These are phyloP conservation scores for Tremellales sp. DNA, from an alignment of 1,284 basidiomycete species.

Conservation along the genomic window DNA sequence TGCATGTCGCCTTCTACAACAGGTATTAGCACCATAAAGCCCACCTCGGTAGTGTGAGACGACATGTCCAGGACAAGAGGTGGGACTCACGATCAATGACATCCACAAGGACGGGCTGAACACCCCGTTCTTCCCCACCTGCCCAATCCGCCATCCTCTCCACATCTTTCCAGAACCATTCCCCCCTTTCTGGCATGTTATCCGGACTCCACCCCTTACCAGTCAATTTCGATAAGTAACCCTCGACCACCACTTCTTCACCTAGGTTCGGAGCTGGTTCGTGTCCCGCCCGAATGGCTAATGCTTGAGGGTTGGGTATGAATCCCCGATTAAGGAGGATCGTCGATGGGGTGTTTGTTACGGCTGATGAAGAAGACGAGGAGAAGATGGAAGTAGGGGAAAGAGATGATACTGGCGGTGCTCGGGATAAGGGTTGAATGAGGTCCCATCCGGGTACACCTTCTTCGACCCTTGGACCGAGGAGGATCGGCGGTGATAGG, in stretches of 20 bases:
- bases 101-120: constrained; percentile 82
- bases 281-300: constrained; percentile 47
- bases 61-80: not conserved
- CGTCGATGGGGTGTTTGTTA: constrained; percentile 32
- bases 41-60: not conserved
- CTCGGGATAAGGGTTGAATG: constrained; percentile 74
- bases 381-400: constrained; percentile 57
- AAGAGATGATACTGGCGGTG: constrained; percentile 79
- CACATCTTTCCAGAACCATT: constrained; percentile 92
- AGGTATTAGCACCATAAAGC: not conserved
- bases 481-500: constrained; percentile 72
- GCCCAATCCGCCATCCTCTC: constrained; percentile 71
- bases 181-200: constrained; percentile 72
- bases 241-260: constrained; percentile 49
- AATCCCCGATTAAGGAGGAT: constrained; percentile 91
- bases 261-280: constrained; percentile 48
- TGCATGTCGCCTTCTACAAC: constrained; percentile 53
- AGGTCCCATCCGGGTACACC: constrained; percentile 78
- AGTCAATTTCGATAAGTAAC: constrained; percentile 65
- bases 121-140: constrained; percentile 63
- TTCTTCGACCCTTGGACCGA: constrained; percentile 82
- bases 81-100: constrained; percentile 55
- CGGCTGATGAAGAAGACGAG: constrained; percentile 1
- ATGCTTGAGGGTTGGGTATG: constrained; percentile 53
- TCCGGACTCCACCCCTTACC: constrained; percentile 67